Evolutionary conservation across 805 yeast species (phyloP), one percentile per base, ranked within the genome.

Genomic region (Candida nemodendra): DNA sequence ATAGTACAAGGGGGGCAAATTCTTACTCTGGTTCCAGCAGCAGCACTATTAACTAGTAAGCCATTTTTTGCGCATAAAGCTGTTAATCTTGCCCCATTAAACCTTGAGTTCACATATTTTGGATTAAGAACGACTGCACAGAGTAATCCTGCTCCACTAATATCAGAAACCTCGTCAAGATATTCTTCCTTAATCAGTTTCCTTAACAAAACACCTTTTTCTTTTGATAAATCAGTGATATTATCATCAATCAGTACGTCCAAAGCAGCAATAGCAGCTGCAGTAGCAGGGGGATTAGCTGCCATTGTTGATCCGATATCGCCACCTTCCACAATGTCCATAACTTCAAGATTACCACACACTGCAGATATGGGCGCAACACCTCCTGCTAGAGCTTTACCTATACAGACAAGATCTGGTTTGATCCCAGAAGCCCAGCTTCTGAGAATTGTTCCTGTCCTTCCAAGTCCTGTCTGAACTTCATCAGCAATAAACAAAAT

Each of bases 231-330:
- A 19, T 34, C 42, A 7, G 47, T 25, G 4, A 54, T 44, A 16
- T 54, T 32, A 17, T 55, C 61, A n/a, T 54, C 55, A 1, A 45
- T 39, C 18, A 57, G 38, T n/a, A 57, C 58, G 3, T 53, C 56
- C 24, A 57, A 34, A 18, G 60, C 59, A 9, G 60, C 59, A 27
- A 50, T 39, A 4, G 55, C 59, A 9, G 61, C 60, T 6, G 42
- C 56, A 1, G 60, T 54, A 6, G 60, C 57, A 11, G 59, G 59
- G 11, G 62, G 61, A 22, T 45, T 48, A 9, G 51, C 57, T 2
- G 60, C 59, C 59, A 57, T 54, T 1, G 62, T 57, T 4, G 62
- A 52, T 1, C 62, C 62, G 18, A 52, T 39, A 19, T 55, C 57
- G 21, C 56, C 58, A 7, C 14, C 27, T 4, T 39, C 44, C 21